phyloP scores from a whole-genome alignment of 2,329 filamentous ascomycete species.

The Xylariaceae sp. region DNA sequence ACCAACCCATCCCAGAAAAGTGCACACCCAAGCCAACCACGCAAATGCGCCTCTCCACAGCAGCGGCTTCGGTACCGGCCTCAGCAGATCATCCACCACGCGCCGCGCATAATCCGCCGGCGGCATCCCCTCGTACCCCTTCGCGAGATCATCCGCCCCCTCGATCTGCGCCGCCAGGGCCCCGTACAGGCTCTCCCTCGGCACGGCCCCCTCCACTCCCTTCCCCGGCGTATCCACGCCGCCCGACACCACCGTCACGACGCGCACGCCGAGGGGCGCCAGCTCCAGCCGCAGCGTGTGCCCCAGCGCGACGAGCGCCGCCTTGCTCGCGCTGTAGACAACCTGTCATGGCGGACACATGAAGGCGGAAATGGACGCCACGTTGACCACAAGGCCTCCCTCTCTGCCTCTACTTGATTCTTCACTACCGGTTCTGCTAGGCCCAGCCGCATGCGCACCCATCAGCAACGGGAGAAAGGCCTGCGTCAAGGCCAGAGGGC shows the following conservation, averaged over 20 bases:
- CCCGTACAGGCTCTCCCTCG: too few relatives aligned
- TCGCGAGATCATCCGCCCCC: too few relatives aligned
- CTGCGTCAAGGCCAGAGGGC: conserved; percentile 27
- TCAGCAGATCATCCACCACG: conserved; percentile 1
- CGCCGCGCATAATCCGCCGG: neutral
- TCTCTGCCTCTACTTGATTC: too few relatives aligned
- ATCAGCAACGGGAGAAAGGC: conserved; percentile 28
- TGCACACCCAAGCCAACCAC: conserved; percentile 2
- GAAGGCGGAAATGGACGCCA: too few relatives aligned
- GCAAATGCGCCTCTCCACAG: neutral
- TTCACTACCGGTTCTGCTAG: too few relatives aligned
- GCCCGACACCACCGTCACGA: conserved; percentile 27
- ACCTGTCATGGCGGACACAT: conserved; percentile 25
- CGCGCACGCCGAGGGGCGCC: conserved; percentile 26
- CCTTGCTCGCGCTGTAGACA: conserved; percentile 29
- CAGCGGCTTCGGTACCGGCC: neutral
- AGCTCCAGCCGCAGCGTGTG: conserved; percentile 28
- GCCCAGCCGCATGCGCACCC: conserved; percentile 4
- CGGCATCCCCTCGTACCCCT: neutral
- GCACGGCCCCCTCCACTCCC: too few relatives aligned
- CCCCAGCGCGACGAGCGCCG: conserved; percentile 19
- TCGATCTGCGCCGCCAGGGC: too few relatives aligned
- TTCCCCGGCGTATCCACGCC: conserved; percentile 18
- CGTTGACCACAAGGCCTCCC: too few relatives aligned
- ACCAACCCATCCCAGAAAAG: conserved; percentile 1